Evolutionary conservation across 2,329 filamentous ascomycete genomes (phyloP), one percentile per base, ranked within the genome.

Genomic region (Aspergillus aculeatus): DNA sequence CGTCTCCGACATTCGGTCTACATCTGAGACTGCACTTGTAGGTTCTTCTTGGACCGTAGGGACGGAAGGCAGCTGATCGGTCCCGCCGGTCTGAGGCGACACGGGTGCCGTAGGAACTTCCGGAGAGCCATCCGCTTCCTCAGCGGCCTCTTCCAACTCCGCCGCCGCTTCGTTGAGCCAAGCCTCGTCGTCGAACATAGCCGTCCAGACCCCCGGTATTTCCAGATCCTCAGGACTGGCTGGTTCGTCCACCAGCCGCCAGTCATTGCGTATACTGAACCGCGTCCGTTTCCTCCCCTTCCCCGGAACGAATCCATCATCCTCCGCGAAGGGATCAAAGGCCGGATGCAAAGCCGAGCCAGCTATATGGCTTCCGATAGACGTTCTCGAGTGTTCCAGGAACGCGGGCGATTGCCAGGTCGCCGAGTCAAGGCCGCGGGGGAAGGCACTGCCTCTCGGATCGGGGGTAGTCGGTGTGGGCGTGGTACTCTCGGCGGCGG

Each of bases 341-440:
- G 82, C 82, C 4, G 82, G 82, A 64, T 89, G 85, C 54, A 89
- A 85, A 0, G 89, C 75, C 0, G 86, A 85, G 1, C 88, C 88
- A 58, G 38, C 38, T 7, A 44, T 7, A 44, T 44, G 14, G 0
- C 16, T 14, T 44, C 38, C 38, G 14, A 89, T 89, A 0, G 89
- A 92, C 4, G 89, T 78, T 57, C 89, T 82, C 14, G 85, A 83
- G 56, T 89, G 83, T 72, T 90, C 93, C 21, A 91, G 77, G 66
- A 96, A 96, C 0, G 91, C 90, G 0, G 92, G 92, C 2, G 92
- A 96, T 4, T 84, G 81, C 78, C 87, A 95, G 50, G 78, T 16
- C 35, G 31, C 29, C n/a, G 56, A n/a, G 16, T 48, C 31, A 26
- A 58, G 29, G 9, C 58, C 56, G 48, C 58, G 32, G 16, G 24